These are phyloP conservation scores for Ceratopteris richardii DNA, from an alignment of 75 land plant species.

Conservation along the genomic window DNA sequence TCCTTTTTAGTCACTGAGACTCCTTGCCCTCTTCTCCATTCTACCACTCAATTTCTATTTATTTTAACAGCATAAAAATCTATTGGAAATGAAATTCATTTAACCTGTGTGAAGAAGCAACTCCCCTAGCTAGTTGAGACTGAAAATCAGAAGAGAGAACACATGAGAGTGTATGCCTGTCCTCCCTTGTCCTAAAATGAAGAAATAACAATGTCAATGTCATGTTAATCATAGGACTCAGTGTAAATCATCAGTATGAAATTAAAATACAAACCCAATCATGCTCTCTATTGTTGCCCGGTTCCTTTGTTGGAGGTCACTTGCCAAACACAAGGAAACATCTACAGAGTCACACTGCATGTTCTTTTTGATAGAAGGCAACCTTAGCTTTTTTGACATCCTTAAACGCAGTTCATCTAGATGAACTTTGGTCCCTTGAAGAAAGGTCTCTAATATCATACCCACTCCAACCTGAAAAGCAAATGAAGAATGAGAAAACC, in stretches of 20 bases:
- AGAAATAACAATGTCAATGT: not conserved
- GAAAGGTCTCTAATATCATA: not conserved
- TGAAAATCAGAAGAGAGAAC: constrained; percentile 5
- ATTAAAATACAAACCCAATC: not conserved
- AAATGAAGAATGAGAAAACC: no score
- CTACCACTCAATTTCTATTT: no score
- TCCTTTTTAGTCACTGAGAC: no score
- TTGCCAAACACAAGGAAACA: not conserved
- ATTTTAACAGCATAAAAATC: no score
- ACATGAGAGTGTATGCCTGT: constrained; percentile 1
- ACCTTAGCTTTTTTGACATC: not conserved
- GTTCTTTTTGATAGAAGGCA: not conserved
- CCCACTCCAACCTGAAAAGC: not conserved
- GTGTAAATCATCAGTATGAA: not conserved
- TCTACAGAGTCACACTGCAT: not conserved
- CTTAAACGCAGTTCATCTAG: not conserved
- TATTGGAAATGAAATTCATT: no score
- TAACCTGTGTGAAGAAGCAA: constrained; percentile 6
- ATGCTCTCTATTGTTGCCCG: not conserved
- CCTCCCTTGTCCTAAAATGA: not conserved
- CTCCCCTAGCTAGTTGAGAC: constrained; percentile 1
- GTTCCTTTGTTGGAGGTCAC: not conserved
- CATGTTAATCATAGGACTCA: not conserved
- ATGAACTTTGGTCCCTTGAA: constrained; percentile 3
- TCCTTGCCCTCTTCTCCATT: no score